Base-by-base conservation (phyloP, 139 green algal species). In the Trebouxia sp. region DNA sequence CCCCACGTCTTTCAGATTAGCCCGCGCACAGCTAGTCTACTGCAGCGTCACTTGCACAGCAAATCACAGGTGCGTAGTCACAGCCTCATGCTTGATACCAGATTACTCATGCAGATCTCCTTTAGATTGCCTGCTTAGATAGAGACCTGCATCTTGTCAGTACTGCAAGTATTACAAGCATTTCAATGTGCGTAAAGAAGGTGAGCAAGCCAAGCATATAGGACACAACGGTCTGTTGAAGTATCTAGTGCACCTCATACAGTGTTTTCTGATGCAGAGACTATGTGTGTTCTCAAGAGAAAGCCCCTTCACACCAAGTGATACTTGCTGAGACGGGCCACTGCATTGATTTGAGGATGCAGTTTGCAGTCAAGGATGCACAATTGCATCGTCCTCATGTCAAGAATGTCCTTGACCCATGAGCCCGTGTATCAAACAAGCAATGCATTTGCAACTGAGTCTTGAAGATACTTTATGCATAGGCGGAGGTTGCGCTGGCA, bases 1-100 rank as follows among this genome's bases (percentile, higher is more conserved):
- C 91, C 91, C 5, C 84, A 91, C 30, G 92, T 95, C 20, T 95
- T 89, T 48, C 65, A 79, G 39, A 50, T 67, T 30, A 58, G 24
- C 79, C n/a, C 69, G 1, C 38, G 74, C 11, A 69, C 56, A 20
- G 42, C 62, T 5, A 84, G 85, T 2, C 56, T 89, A 14, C 82
- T 97, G 74, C 86, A 94, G 42, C 76, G 48, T 30, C 48, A 83
- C 56, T 82, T 96, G 79, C 82, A 79, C 7, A 28, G 39, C 30
- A 82, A 76, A 48, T 51, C 65, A 17, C 26, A 78, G 65, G 58
- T 83, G 15, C 30, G 43, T 26, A 9, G 17, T 7, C 12, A 30
- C 66, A 75, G 9, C 17, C 69, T 43, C 20, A 28, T 1, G n/a
- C 1, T 35, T 69, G 1, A 47, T 42, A 24, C 22, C 17, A 24